Evolutionary conservation across 768 basidiomycete genomes (phyloP).

Genomic region (Sporobolomyces phaffii): DNA sequence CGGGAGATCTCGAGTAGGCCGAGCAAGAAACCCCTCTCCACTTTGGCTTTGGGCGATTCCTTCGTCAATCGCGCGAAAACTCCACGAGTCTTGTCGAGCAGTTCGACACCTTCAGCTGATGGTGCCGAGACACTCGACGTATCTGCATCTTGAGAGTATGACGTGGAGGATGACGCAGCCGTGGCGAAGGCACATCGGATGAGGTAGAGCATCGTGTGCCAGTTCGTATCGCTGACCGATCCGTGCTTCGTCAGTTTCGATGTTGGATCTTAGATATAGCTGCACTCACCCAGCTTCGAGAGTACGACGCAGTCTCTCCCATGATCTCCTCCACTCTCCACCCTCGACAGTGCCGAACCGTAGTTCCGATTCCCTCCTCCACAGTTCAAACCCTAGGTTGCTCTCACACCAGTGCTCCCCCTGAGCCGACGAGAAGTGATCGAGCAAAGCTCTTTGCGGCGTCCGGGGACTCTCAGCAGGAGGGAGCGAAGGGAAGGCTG

Average conservation of each 20-base stretch:
- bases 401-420: constrained; percentile 28
- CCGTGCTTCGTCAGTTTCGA: no score
- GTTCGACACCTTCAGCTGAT: neutral
- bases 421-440: constrained; percentile 19
- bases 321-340: constrained; percentile 10
- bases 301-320: neutral
- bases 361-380: constrained; percentile 32
- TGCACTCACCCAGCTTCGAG: no score
- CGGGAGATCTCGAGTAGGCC: constrained; percentile 65
- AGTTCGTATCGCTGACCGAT: constrained; percentile 43
- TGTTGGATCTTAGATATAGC: no score
- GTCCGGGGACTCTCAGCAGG: neutral
- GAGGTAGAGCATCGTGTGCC: constrained; percentile 41
- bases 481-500: constrained; percentile 16
- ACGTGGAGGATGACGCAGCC: constrained; percentile 6
- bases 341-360: constrained; percentile 4
- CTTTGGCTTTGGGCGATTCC: constrained; percentile 49
- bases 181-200: constrained; percentile 28
- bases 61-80: constrained; percentile 20
- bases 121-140: neutral
- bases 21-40: constrained; percentile 67
- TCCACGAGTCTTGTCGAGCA: neutral
- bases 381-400: constrained; percentile 37
- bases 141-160: neutral
- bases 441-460: neutral